These are phyloP conservation scores for Brassica incana DNA, from an alignment of 345 rosid species.

Conservation along the genomic window DNA sequence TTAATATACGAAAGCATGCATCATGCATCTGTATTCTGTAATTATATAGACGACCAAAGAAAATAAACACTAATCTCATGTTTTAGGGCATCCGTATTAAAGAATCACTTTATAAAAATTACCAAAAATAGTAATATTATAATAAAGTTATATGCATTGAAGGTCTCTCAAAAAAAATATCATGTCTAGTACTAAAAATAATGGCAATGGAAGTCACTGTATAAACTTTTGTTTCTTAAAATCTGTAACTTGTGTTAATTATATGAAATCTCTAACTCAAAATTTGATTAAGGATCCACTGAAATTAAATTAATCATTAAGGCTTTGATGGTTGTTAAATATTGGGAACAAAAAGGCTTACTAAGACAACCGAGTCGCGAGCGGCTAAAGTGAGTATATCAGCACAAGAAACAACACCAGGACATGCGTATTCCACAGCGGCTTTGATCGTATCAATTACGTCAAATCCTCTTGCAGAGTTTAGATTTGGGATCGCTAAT, in stretches of 20 bases:
- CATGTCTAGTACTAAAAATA: not conserved
- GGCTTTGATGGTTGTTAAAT: not conserved
- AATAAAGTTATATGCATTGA: too few species aligned
- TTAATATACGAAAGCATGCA: too few species aligned
- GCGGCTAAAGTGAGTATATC: conserved; percentile 75
- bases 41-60: too few species aligned
- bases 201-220: not conserved
- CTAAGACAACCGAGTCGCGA: conserved; percentile 66
- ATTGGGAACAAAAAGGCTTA: conserved; percentile 34
- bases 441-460: conserved; percentile 58
- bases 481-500: conserved; percentile 47
- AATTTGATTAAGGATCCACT: not conserved
- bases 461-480: conserved; percentile 63
- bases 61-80: too few species aligned
- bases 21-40: too few species aligned
- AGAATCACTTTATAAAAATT: too few species aligned
- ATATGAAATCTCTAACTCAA: not conserved
- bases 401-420: conserved; percentile 72
- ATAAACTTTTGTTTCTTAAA: not conserved
- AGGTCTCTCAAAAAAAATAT: not conserved
- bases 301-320: not conserved
- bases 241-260: not conserved
- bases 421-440: conserved; percentile 66
- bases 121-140: too few species aligned
- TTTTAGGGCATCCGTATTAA: too few species aligned